Evolutionary conservation across 345 rosid genomes (phyloP).

Genomic region (Pistacia atlantica): DNA sequence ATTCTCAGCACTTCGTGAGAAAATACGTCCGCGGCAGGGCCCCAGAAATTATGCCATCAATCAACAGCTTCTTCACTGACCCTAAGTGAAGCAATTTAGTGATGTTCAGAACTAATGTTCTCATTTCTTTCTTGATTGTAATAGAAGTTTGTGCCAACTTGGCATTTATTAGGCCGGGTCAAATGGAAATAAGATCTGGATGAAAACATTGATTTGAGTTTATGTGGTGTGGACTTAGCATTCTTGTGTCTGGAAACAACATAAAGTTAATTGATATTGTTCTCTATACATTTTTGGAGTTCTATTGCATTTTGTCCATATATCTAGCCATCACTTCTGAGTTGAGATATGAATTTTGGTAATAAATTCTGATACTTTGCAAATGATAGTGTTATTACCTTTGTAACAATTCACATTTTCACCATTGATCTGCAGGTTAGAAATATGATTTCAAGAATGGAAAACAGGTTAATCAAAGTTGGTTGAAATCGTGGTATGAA

Average conservation of each 20-base stretch:
- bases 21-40: slow-evolving; percentile 68
- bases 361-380: background rate
- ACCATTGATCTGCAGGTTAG: background rate
- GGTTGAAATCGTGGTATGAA: background rate
- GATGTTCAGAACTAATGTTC: background rate
- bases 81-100: slow-evolving; percentile 45
- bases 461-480: background rate
- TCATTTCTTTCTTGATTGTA: background rate
- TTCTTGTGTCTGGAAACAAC: background rate
- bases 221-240: background rate
- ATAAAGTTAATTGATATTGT: background rate
- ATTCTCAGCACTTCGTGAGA: slow-evolving; percentile 70
- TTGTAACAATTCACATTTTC: background rate
- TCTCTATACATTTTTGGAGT: background rate
- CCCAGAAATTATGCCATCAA: slow-evolving; percentile 87
- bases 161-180: background rate
- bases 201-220: background rate
- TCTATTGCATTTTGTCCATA: background rate
- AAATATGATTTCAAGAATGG: background rate
- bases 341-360: background rate
- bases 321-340: background rate
- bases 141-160: slow-evolving; percentile 8
- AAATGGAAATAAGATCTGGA: slow-evolving; percentile 11
- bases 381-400: background rate
- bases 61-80: slow-evolving; percentile 89